These are phyloP conservation scores for Plasmodium coatneyi DNA, from an alignment of 169 alveolate species.

Conservation along the genomic window DNA sequence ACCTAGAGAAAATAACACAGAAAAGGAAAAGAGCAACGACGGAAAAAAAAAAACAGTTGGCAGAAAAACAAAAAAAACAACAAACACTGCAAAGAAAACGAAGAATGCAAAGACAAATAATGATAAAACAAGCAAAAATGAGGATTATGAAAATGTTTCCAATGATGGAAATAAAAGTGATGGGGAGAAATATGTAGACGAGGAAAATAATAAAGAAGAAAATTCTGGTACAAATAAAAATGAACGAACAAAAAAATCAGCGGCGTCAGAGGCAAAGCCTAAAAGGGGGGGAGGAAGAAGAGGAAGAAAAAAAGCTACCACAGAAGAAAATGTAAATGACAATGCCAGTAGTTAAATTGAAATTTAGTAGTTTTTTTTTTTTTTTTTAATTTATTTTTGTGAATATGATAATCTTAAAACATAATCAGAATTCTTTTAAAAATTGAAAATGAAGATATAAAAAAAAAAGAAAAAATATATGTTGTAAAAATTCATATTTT, in stretches of 20 bases:
- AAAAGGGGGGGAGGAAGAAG: conserved; percentile 59
- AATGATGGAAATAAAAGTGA: conserved; percentile 68
- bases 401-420: conserved; percentile 27
- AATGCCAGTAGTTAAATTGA: conserved; percentile 43
- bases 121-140: conserved; percentile 36
- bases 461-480: conserved; percentile 5
- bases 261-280: conserved; percentile 39
- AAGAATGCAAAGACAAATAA: conserved; percentile 30
- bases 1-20: conserved; percentile 25
- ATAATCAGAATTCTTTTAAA: conserved; percentile 23
- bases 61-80: conserved; percentile 1
- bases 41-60: conserved; percentile 15
- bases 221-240: conserved; percentile 7
- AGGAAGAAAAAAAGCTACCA: neutral
- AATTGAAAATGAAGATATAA: conserved; percentile 1
- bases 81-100: conserved; percentile 14
- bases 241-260: conserved; percentile 42
- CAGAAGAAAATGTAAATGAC: conserved; percentile 30
- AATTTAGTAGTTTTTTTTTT: neutral
- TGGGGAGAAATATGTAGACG: conserved; percentile 29
- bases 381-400: neutral
- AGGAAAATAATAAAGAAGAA: conserved; percentile 36
- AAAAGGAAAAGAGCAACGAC: conserved; percentile 22
- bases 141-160: conserved; percentile 34
- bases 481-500: conserved; percentile 22